Percentiles rank a stretch among this genome's conserved stretches.
These are phyloP conservation scores for Hypomyces perniciosus DNA, from an alignment of 2,329 filamentous ascomycete genomes.

Conservation along the genomic window DNA sequence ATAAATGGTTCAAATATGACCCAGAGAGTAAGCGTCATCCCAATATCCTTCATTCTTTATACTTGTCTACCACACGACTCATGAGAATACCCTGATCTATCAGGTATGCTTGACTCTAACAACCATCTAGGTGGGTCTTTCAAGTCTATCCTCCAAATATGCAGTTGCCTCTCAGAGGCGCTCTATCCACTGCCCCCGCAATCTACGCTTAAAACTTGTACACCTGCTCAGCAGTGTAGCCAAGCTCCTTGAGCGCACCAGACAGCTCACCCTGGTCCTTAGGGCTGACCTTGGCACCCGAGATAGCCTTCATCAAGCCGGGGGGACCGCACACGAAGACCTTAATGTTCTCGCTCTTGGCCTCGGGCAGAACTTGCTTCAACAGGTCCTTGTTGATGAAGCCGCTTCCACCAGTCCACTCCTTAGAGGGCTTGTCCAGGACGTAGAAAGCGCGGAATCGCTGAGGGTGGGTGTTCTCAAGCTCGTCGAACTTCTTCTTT, in stretches of 20 bases:
- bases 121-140: neutral
- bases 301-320: slow-evolving; percentile 87
- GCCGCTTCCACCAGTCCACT: slow-evolving; percentile 72
- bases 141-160: slow-evolving; percentile 1
- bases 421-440: slow-evolving; percentile 75
- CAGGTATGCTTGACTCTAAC: neutral
- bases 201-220: slow-evolving; percentile 70
- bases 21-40: no score
- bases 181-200: neutral
- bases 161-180: neutral
- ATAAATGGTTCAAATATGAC: no score
- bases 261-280: slow-evolving; percentile 86
- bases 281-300: slow-evolving; percentile 85
- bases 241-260: slow-evolving; percentile 76
- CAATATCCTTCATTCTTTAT: no score
- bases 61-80: no score
- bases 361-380: slow-evolving; percentile 91
- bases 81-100: no score
- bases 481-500: slow-evolving; percentile 73
- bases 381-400: slow-evolving; percentile 85
- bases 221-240: slow-evolving; percentile 67
- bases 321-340: slow-evolving; percentile 94
- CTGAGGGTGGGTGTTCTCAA: slow-evolving; percentile 93
- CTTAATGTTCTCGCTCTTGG: slow-evolving; percentile 89
- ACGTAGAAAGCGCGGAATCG: slow-evolving; percentile 95